Evolutionary conservation across 257 asterid genomes (phyloP), one percentile per base, ranked within the genome.

Genomic region (Dorcoceras hygrometricum): DNA sequence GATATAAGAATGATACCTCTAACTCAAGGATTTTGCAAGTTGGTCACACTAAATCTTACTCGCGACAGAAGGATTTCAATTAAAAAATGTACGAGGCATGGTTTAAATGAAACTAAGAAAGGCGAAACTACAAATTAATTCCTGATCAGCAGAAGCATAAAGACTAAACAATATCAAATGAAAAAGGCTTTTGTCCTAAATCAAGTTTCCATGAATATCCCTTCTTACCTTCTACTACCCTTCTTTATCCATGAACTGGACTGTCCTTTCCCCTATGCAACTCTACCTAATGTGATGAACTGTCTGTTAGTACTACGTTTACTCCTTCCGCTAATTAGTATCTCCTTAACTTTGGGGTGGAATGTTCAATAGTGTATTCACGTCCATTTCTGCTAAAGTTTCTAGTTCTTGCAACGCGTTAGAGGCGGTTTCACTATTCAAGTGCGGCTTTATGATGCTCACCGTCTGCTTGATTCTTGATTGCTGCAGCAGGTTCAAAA

Each of bases 391-490:
- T 8, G 86, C 89, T 12, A 75, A 66, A 71, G 72, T 67, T 75
- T 92, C 97, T 24, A 89, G 86, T 75, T 89, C 91, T 48, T 77
- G 80, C 65, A 87, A 23, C 6, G 90, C 92, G 31, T 28, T 75
- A 8, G 80, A 26, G n/a, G 90, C 77, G 43, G 73, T 75, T 58
- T 78, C 83, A 18, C 12, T 62, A 63, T 63, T 76, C 61, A 91
- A n/a, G 55, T 23, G 74, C 19, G 98, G 95, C 75, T 75, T 84
- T 57, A 92, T 63, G 9, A 77, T 66, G 4, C 31, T 53, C 12
- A 78, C 87, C 0, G 87, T 58, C 46, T 86, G 86, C 77, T 64
- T 77, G 46, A 89, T 75, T 69, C 71, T 79, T 56, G 81, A 63
- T 87, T 86, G 89, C 97, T 91, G 31, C 62, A 81, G 46, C 60